Evolutionary conservation across 345 rosid species (phyloP).

Genomic region (Acer yangbiense): DNA sequence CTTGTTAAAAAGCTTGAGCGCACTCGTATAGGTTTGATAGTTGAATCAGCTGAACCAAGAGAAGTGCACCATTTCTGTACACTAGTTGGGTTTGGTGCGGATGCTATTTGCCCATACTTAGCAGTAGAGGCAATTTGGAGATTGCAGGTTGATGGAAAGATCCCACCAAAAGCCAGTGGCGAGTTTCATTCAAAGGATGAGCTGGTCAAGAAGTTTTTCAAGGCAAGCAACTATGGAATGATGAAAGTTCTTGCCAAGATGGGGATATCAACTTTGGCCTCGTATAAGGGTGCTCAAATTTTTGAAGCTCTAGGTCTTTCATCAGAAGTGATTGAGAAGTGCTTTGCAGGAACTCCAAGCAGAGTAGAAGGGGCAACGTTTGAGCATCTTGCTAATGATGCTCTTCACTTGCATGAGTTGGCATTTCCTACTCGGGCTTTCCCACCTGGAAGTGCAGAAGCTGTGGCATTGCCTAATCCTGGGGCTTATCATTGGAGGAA

Average conservation of each 20-base stretch:
- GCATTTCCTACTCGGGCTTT: constrained; percentile 75
- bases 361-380: constrained; percentile 99
- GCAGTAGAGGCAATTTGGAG: constrained; percentile 86
- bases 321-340: constrained; percentile 91
- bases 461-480: constrained; percentile 87
- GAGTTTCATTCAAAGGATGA: constrained; percentile 85
- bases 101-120: constrained; percentile 95
- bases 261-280: constrained; percentile 98
- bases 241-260: constrained; percentile 99
- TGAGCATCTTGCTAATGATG: constrained; percentile 94
- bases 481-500: constrained; percentile 99
- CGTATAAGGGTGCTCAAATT: constrained; percentile 99
- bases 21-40: constrained; percentile 82
- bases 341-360: constrained; percentile 99
- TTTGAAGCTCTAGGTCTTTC: constrained; percentile 99
- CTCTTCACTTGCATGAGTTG: constrained; percentile 78
- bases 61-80: constrained; percentile 99
- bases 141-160: constrained; percentile 92
- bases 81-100: constrained; percentile 94
- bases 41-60: constrained; percentile 98
- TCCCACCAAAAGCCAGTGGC: constrained; percentile 84
- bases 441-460: constrained; percentile 98
- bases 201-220: constrained; percentile 86
- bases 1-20: constrained; percentile 89
- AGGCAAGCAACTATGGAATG: constrained; percentile 99